Evolutionary conservation across 2,329 filamentous ascomycete species (phyloP), one percentile per base, ranked within the genome.

Genomic region (Alternaria hordeiaustralica): DNA sequence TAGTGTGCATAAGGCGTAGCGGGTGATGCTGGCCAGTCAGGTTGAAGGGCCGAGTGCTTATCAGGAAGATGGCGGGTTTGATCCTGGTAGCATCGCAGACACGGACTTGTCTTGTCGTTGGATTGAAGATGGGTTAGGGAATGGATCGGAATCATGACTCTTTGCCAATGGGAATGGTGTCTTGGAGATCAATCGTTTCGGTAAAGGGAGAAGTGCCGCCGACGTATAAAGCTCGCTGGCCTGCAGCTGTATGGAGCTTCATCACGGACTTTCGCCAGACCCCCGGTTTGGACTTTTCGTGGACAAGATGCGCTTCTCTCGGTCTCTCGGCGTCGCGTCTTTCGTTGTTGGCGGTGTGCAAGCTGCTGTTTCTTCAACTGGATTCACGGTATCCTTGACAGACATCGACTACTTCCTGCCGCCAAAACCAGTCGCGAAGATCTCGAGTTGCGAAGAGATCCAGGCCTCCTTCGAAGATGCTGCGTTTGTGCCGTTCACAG

Each of bases 391-490:
- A 0, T 73, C 75, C 6, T 68, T 83, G 3, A 75, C 79, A 45
- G 80, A 78, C 36, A 67, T 81, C 11, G 67, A 77, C 4, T 83
- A 82, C 68, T 83, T 81, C 63, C 67, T 83, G 5, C 80, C 81
- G 6, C 76, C 79, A 4, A 75, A 75, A 15, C 69, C 78, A 4
- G 72, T 81, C 1, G 75, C 75, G 18, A 78, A 68, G 3, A 71
- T 83, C 18, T 57, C 68, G n/a, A 62, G 68, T 4, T 63, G 67
- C 13, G 58, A 66, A 6, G 66, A 67, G 33, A 62, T 78, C n/a
- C 66, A 69, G 33, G 56, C 62, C 6, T 57, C 58, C 2, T 70
- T 73, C 30, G 63, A 58, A 13, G 63, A 69, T 53, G 74, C 71
- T 0, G 36, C 56, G 7, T 74, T 83, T 21, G 73, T 79, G 11